phyloP scores from a whole-genome alignment of 73 alveolate species.

The Paramecium sonneborni region DNA sequence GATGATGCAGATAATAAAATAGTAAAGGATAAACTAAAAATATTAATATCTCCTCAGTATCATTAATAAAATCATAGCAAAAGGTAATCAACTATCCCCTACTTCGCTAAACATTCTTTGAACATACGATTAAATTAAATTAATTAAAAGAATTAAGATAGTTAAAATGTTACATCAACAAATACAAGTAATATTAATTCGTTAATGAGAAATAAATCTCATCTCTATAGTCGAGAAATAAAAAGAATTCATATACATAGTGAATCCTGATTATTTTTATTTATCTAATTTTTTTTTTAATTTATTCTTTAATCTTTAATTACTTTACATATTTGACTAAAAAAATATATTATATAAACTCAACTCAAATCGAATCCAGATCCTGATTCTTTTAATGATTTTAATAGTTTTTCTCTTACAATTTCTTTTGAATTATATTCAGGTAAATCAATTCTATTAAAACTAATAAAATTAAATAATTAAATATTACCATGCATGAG shows the following conservation, averaged over 20 bases:
- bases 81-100: background rate
- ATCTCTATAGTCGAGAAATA: background rate
- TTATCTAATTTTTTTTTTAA: no score
- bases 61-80: background rate
- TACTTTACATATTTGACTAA: no score
- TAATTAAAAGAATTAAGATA: background rate
- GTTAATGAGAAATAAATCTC: background rate
- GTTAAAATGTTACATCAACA: background rate
- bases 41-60: background rate
- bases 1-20: background rate
- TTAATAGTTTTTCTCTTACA: constrained; percentile 27
- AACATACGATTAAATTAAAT: background rate
- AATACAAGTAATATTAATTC: background rate
- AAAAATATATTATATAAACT: background rate
- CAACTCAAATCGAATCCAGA: constrained; percentile 57
- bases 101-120: background rate
- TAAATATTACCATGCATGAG: constrained; percentile 41
- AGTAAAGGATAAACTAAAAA: background rate
- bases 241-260: background rate
- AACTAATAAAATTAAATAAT: background rate
- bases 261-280: background rate
- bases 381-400: constrained; percentile 42
- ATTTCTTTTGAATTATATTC: constrained; percentile 39
- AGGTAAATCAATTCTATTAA: constrained; percentile 46
- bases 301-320: no score